Conservation (phyloP, 352 stramenopile genomes). For the Globisporangium viniferum region DNA sequence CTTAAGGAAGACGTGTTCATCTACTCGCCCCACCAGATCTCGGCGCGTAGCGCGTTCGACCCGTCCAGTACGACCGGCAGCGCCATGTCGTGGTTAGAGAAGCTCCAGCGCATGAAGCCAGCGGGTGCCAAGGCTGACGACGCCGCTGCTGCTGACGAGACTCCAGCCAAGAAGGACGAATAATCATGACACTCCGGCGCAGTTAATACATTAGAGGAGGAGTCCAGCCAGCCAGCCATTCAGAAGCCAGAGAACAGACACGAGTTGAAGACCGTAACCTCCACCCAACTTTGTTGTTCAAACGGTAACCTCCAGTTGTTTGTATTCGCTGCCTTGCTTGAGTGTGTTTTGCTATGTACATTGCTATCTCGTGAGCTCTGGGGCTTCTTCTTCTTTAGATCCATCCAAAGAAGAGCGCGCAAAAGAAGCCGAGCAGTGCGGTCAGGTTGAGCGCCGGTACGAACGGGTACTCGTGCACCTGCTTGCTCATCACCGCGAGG, state of each 20-base stretch:
- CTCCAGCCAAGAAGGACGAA: slow-evolving; percentile 16
- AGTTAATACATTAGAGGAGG: slow-evolving; percentile 20
- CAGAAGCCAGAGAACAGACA: neutral
- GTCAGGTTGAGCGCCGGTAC: slow-evolving; percentile 56
- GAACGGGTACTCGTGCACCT: slow-evolving; percentile 40
- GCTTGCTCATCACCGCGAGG: slow-evolving; percentile 43
- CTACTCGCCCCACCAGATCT: slow-evolving; percentile 77
- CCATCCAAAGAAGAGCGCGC: slow-evolving; percentile 38
- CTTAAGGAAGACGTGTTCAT: slow-evolving; percentile 84
- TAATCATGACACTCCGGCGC: neutral
- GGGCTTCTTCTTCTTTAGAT: slow-evolving; percentile 4
- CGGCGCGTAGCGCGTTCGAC: slow-evolving; percentile 63
- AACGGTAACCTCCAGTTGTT: slow-evolving; percentile 1
- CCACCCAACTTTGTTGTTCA: neutral
- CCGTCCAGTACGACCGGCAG: slow-evolving; percentile 60
- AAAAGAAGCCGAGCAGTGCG: slow-evolving; percentile 34
- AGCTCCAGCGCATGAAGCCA: slow-evolving; percentile 86
- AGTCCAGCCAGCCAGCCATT: neutral
- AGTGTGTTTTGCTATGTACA: no score
- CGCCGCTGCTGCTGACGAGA: slow-evolving; percentile 26
- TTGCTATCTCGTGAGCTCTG: no score
- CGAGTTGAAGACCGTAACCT: slow-evolving; percentile 9
- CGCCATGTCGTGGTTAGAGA: slow-evolving; percentile 84
- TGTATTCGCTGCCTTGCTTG: neutral
- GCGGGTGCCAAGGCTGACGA: slow-evolving; percentile 40